These are phyloP conservation scores for Pseudogymnoascus sp. DNA, from an alignment of 2,329 filamentous ascomycete species.

Conservation along the genomic window DNA sequence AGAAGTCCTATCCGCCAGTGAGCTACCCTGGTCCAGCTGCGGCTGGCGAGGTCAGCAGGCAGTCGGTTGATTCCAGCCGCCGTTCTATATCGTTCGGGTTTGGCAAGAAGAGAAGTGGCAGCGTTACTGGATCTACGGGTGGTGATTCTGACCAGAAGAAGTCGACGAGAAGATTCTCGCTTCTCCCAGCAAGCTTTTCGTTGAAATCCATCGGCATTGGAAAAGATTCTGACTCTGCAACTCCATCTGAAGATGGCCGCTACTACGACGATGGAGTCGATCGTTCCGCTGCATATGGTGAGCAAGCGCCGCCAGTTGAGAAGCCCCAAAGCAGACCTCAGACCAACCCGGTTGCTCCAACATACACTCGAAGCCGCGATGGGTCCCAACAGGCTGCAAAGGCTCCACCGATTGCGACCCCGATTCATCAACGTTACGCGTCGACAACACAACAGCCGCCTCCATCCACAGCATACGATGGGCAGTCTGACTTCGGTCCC, in stretches of 20 bases:
- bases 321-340: background rate
- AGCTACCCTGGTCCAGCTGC: slow-evolving; percentile 74
- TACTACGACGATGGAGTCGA: slow-evolving; percentile 20
- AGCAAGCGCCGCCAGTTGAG: slow-evolving; percentile 2
- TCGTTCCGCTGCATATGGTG: slow-evolving; percentile 18
- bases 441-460: slow-evolving; percentile 18
- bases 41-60: slow-evolving; percentile 35
- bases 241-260: slow-evolving; percentile 17
- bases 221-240: slow-evolving; percentile 35
- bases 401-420: slow-evolving; percentile 31
- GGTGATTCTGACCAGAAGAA: slow-evolving; percentile 40
- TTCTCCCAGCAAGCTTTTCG: slow-evolving; percentile 57
- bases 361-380: slow-evolving; percentile 22
- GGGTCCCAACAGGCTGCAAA: slow-evolving; percentile 30
- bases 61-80: slow-evolving; percentile 65
- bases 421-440: slow-evolving; percentile 34
- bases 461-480: background rate
- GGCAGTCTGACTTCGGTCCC: background rate
- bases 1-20: slow-evolving; percentile 70
- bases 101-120: slow-evolving; percentile 62
- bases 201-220: slow-evolving; percentile 54
- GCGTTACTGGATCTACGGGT: slow-evolving; percentile 47
- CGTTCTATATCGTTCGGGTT: slow-evolving; percentile 63
- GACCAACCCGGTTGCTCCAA: background rate
- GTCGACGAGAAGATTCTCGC: slow-evolving; percentile 57